A percentile compares a stretch with the other conserved stretches of the same genome.
Evolutionary conservation across 495 filamentous ascomycete species (phyloP).

Genomic region (Penicillium egyptiacum): DNA sequence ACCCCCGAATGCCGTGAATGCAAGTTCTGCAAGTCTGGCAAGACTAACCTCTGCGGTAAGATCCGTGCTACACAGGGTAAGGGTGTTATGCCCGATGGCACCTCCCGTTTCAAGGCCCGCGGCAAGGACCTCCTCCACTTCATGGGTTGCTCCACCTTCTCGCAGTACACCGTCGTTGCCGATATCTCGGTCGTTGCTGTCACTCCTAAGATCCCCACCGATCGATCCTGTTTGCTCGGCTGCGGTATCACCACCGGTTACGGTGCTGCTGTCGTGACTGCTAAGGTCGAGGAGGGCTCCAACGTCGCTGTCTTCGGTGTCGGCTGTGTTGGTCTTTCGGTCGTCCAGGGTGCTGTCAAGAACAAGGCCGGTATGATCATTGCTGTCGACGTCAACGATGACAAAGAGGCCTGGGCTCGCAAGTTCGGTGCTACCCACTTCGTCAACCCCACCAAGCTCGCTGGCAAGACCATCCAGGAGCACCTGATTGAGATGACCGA

Average conservation of each 20-base stretch:
- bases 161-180: slow-evolving; percentile 96
- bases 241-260: slow-evolving; percentile 99
- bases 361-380: slow-evolving; percentile 88
- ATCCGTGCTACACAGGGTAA: slow-evolving; percentile 95
- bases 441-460: slow-evolving; percentile 84
- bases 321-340: slow-evolving; percentile 91
- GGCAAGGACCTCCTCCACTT: slow-evolving; percentile 95
- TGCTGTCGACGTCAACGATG: slow-evolving; percentile 90
- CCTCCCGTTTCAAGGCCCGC: slow-evolving; percentile 89
- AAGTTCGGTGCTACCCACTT: slow-evolving; percentile 98
- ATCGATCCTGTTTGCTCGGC: slow-evolving; percentile 91
- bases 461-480: slow-evolving; percentile 77
- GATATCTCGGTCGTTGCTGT: slow-evolving; percentile 98
- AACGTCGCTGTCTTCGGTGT: slow-evolving; percentile 95
- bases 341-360: slow-evolving; percentile 92
- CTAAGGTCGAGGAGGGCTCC: slow-evolving; percentile 82
- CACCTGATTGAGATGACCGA: slow-evolving; percentile 98
- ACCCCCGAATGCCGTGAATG: slow-evolving; percentile 96
- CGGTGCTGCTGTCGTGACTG: slow-evolving; percentile 90
- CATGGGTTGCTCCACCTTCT: slow-evolving; percentile 99
- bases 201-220: slow-evolving; percentile 87
- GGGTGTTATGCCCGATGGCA: slow-evolving; percentile 97
- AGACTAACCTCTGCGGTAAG: slow-evolving; percentile 99
- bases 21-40: slow-evolving; percentile 99
- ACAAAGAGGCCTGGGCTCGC: slow-evolving; percentile 85